Conservation (phyloP, 2,329 filamentous ascomycete species). For the Penicillium polonicum region DNA sequence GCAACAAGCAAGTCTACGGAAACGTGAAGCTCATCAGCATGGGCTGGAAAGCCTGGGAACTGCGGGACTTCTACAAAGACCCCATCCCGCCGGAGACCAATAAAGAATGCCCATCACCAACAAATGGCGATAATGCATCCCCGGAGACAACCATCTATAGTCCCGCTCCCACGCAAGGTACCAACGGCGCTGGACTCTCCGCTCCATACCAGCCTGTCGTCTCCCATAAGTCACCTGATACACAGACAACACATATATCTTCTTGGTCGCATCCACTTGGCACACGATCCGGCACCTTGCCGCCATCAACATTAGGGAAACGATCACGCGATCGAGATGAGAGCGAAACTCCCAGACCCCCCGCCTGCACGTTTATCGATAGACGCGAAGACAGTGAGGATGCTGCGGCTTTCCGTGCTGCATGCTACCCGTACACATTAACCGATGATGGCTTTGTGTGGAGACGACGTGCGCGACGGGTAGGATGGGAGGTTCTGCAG, state of each 20-base stretch:
- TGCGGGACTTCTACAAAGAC: slow-evolving; percentile 39
- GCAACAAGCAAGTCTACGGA: slow-evolving; percentile 33
- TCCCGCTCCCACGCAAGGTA: not conserved
- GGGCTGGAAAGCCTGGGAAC: slow-evolving; percentile 41
- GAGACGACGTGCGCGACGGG: slow-evolving; percentile 36
- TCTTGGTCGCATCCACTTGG: not conserved
- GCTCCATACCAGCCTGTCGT: not conserved
- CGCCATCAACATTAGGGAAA: slow-evolving; percentile 29
- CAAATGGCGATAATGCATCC: slow-evolving; percentile 9
- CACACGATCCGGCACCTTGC: not conserved
- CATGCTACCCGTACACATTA: slow-evolving; percentile 13
- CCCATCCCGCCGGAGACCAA: slow-evolving; percentile 16
- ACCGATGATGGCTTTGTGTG: slow-evolving; percentile 28
- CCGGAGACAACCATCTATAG: not conserved
- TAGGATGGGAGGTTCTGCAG: slow-evolving; percentile 43
- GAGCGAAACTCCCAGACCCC: not conserved
- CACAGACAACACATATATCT: not conserved
- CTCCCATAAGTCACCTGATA: not conserved
- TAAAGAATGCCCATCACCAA: slow-evolving; percentile 17
- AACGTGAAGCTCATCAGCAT: slow-evolving; percentile 39
- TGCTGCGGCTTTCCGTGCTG: not conserved
- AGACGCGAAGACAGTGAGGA: not conserved
- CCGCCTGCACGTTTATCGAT: not conserved
- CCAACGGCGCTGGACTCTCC: not conserved
- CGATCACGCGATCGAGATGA: slow-evolving; percentile 22